Evolutionary conservation across 2,329 filamentous ascomycete species (phyloP), one percentile per base, ranked within the genome.

Genomic region (Septoria linicola): DNA sequence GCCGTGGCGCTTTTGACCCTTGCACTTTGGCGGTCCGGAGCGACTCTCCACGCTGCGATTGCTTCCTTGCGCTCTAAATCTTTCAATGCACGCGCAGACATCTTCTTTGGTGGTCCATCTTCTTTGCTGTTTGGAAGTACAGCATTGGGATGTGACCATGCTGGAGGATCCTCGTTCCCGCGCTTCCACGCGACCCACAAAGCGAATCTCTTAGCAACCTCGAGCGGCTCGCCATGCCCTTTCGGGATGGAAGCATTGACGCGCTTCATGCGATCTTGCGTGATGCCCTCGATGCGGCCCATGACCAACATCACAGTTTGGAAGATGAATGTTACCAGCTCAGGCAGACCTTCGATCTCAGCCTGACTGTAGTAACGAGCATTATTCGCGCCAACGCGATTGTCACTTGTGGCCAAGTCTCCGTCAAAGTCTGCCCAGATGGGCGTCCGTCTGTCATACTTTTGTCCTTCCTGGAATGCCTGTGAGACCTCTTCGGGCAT

Each of bases 181-280:
- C 80, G 77, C 65, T 86, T 85, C 82, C 82, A 85, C 2, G 82
- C 80, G 51, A 80, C 76, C 83, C 83, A 86, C 50, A 84, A 72
- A 4, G 81, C 82, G 58, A 86, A 85, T 13, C 70, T 76, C 59
- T 78, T 76, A 49, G 81, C 78, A 27, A 80, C 68, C 23, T 80
- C 76, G n/a, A 85, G 66, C 3, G 82, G 81, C 49, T 86, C 82
- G 30, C 79, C 79, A 51, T 78, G 72, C 23, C 76, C 76, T 66
- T 84, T 85, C 0, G 83, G 83, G 48, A 86, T 84, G 2, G 81
- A 83, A 23, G 75, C 76, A 53, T 76, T 79, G 43, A 86, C 79
- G 2, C 80, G 79, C 54, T 82, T 82, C 54, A 79, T 75, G 37
- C 75, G 73, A 51, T 82, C 80, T 42, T 74, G 72, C 8, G 80